Percentiles rank a stretch among this genome's conserved stretches.
These are phyloP conservation scores for Chlorophyllum brunneum DNA, from an alignment of 768 basidiomycete genomes.

Conservation along the genomic window DNA sequence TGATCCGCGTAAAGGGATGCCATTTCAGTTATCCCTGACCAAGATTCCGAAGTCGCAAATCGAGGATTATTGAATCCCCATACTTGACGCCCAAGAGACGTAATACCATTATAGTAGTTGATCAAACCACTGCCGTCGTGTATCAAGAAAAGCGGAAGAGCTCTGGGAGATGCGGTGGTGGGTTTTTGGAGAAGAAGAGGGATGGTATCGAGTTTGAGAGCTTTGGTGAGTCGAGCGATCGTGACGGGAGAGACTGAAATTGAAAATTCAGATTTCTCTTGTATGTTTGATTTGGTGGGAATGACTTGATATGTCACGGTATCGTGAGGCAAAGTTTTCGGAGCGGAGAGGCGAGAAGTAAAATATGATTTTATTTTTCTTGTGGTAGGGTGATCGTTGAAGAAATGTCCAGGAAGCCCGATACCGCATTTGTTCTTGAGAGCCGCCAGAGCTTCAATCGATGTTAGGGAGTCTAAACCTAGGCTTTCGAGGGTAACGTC, in stretches of 20 bases:
- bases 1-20: conserved; percentile 44
- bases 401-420: conserved; percentile 41
- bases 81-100: conserved; percentile 44
- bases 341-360: conserved; percentile 4
- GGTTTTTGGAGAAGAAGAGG: conserved; percentile 36
- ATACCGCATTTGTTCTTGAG: conserved; percentile 38
- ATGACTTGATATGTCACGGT: not conserved
- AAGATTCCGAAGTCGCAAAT: conserved; percentile 39
- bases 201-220: conserved; percentile 22
- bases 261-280: not conserved
- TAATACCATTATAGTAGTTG: conserved; percentile 45
- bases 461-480: conserved; percentile 60
- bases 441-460: conserved; percentile 53
- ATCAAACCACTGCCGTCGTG: conserved; percentile 72
- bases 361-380: conserved; percentile 32
- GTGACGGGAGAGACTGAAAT: not conserved
- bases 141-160: conserved; percentile 57
- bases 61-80: conserved; percentile 62
- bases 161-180: conserved; percentile 8
- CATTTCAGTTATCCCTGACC: conserved; percentile 51
- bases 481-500: conserved; percentile 44
- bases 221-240: conserved; percentile 11
- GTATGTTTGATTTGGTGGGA: not conserved
- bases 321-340: not conserved
- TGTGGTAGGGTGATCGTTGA: conserved; percentile 37